Evolutionary conservation across 108 stramenopile genomes (phyloP), one percentile per base, ranked within the genome.

Genomic region (Stephanodiscus minutulus): DNA sequence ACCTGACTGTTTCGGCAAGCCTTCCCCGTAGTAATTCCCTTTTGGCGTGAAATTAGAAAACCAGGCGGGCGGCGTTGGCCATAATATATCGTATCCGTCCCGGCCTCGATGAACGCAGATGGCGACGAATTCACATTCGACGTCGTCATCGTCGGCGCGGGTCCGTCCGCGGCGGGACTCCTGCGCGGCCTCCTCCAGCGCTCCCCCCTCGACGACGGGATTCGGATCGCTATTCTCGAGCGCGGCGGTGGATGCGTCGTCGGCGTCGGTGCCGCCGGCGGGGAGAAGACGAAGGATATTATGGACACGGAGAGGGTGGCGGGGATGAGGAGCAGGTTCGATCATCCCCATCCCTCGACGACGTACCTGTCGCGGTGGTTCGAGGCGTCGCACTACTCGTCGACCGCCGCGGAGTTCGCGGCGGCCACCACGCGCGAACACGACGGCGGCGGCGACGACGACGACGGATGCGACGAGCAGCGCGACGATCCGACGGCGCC

Each of bases 81-180:
- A n/a, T n/a, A n/a, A n/a, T n/a, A n/a, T n/a, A n/a, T n/a, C n/a
- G n/a, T n/a, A n/a, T n/a, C n/a, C n/a, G n/a, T n/a, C n/a, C n/a
- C n/a, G n/a, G n/a, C n/a, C n/a, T n/a, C n/a, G n/a, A n/a, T n/a
- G n/a, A n/a, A n/a, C n/a, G n/a, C n/a, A n/a, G n/a, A 52, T 52
- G 57, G 36, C 59, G 21, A 69, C 22, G 33, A 44, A 12, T 37
- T 31, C 18, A 37, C 55, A 7, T 83, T 61, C 76, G 88, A 92
- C 61, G 65, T 83, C 48, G 61, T 90, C 9, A 86, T 93, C 63
- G 85, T 93, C 12, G 92, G 92, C 10, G 85, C 79, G 4, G 92
- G 92, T 24, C 81, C 92, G 17, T 88, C 92, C 7, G 84, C 89
- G 8, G 86, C 86, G 43, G 92, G 92, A 15, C 37, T 93, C 33